A percentile compares a stretch with the other conserved stretches of the same genome.
Evolutionary conservation across 495 filamentous ascomycete genomes (phyloP).

Genomic region (Penicillium lividum): DNA sequence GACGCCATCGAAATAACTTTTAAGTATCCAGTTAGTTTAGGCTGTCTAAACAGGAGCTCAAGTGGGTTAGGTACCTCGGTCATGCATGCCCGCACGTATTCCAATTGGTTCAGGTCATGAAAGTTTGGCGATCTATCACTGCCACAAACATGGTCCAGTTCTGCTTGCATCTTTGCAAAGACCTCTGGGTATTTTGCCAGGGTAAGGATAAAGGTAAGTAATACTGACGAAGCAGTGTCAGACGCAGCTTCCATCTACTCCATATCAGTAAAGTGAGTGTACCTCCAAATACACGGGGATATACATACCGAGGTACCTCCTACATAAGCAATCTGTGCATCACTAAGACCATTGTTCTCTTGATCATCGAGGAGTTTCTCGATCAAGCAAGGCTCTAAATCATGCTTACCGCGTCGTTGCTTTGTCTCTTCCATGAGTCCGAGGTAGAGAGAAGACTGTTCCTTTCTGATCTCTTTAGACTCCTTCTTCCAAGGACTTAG

Average conservation of each 20-base stretch:
- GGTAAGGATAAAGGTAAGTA: conserved; percentile 34
- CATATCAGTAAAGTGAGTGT: background rate
- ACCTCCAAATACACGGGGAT: too few relatives aligned
- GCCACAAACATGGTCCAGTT: conserved; percentile 35
- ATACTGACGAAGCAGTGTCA: conserved; percentile 1
- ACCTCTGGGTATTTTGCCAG: conserved; percentile 36
- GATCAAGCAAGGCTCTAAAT: conserved; percentile 1
- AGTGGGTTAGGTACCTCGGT: conserved; percentile 23
- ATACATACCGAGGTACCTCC: conserved; percentile 1
- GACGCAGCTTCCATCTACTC: conserved; percentile 9
- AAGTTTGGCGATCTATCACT: conserved; percentile 21
- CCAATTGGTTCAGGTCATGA: conserved; percentile 23
- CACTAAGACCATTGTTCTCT: background rate
- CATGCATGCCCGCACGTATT: conserved; percentile 36
- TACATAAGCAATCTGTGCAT: conserved; percentile 4
- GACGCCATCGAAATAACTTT: conserved; percentile 34
- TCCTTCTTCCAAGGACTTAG: background rate
- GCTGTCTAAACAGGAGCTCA: background rate
- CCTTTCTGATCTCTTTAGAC: background rate
- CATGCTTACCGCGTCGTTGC: background rate
- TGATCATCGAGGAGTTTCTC: background rate
- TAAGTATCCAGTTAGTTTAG: background rate
- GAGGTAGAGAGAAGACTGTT: background rate
- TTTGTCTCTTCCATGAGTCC: background rate
- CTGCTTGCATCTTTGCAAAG: conserved; percentile 45